A percentile compares a stretch with the other conserved stretches of the same genome.
phyloP scores from a whole-genome alignment of 345 rosid genomes.

The Draba incana region DNA sequence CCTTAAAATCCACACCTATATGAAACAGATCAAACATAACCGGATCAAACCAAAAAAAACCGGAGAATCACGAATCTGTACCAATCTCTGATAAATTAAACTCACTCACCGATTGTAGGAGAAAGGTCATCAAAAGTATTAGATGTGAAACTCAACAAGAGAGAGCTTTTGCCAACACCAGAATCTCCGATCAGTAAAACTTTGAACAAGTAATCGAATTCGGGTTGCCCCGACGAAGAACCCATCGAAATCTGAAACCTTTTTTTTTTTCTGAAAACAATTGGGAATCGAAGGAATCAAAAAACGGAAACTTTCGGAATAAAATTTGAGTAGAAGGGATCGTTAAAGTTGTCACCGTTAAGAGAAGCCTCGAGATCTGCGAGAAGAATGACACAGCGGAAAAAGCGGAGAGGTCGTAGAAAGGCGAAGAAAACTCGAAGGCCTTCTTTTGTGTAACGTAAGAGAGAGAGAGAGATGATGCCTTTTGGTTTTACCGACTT shows the following conservation, averaged over 20 bases:
- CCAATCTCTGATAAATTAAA: background rate
- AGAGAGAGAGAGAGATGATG: slow-evolving; percentile 1
- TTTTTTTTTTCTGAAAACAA: background rate
- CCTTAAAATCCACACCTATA: slow-evolving; percentile 93
- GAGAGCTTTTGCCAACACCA: slow-evolving; percentile 84
- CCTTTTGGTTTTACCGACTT: slow-evolving; percentile 27
- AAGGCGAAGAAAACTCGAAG: slow-evolving; percentile 18
- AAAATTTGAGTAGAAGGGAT: slow-evolving; percentile 5
- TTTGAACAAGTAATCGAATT: slow-evolving; percentile 78
- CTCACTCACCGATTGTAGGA: slow-evolving; percentile 76
- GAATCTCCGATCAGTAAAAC: slow-evolving; percentile 78
- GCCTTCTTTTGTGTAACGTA: too few relatives aligned
- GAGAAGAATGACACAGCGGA: slow-evolving; percentile 26
- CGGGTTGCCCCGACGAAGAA: slow-evolving; percentile 62
- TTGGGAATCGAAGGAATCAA: background rate
- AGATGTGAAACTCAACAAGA: slow-evolving; percentile 77
- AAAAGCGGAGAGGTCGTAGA: slow-evolving; percentile 31
- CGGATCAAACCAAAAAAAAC: background rate
- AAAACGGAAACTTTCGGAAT: slow-evolving; percentile 13
- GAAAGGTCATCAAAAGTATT: slow-evolving; percentile 71
- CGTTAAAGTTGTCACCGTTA: background rate
- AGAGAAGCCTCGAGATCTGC: slow-evolving; percentile 30
- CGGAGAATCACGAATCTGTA: background rate
- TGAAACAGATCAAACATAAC: slow-evolving; percentile 18
- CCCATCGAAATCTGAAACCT: slow-evolving; percentile 46